These are phyloP conservation scores for Podila horticola DNA, from an alignment of 192 early-diverging fungal species.

Conservation along the genomic window DNA sequence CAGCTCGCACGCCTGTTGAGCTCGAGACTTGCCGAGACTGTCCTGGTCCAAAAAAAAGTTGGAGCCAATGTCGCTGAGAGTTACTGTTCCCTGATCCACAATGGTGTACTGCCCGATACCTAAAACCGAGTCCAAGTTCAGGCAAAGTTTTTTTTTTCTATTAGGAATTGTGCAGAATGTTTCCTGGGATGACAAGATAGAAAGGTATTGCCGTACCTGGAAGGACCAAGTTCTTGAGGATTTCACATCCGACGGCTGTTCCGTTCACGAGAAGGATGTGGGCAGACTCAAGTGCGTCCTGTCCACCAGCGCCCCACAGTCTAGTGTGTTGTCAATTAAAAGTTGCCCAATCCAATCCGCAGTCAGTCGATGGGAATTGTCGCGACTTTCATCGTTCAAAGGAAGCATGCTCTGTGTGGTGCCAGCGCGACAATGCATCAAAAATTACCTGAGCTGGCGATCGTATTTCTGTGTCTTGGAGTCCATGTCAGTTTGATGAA, in stretches of 20 bases:
- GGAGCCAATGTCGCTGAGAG: constrained; percentile 76
- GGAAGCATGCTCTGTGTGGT: not conserved
- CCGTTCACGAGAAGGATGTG: constrained; percentile 88
- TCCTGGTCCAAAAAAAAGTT: constrained; percentile 92
- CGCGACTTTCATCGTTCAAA: not conserved
- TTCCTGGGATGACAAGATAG: not conserved
- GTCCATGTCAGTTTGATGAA: constrained; percentile 36
- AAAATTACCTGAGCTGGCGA: constrained; percentile 79
- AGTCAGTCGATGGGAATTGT: constrained; percentile 11
- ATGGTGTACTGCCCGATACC: constrained; percentile 91
- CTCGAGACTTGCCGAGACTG: constrained; percentile 72
- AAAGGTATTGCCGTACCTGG: constrained; percentile 74
- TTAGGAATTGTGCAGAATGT: not conserved
- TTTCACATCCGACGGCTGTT: constrained; percentile 87
- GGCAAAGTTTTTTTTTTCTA: not conserved
- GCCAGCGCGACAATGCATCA: not conserved
- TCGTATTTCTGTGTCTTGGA: constrained; percentile 87
- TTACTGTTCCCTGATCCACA: constrained; percentile 77
- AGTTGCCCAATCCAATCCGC: constrained; percentile 14
- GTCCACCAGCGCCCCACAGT: constrained; percentile 95
- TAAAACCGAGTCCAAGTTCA: constrained; percentile 24
- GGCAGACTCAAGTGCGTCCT: constrained; percentile 85
- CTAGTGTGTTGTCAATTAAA: constrained; percentile 53
- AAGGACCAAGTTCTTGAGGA: constrained; percentile 94
- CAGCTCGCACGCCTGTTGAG: constrained; percentile 67